Conservation (phyloP, 805 yeast genomes). For the Ogataea nonfermentans region DNA sequence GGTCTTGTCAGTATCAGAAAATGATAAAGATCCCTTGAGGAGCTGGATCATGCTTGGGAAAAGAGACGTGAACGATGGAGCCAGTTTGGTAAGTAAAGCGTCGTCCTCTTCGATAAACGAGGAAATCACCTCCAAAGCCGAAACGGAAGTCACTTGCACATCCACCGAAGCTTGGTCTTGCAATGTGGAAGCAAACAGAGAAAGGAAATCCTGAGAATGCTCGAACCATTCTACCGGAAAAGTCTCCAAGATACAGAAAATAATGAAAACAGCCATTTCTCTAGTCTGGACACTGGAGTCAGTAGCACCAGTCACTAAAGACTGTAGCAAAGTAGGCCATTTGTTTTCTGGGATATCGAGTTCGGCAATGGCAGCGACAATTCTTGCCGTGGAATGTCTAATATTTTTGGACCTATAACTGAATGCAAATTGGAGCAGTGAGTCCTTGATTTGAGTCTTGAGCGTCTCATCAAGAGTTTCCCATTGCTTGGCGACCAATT, state of each 20-base stretch:
- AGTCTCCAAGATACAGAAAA: constrained; percentile 75
- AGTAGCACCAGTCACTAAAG: constrained; percentile 65
- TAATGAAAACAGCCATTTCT: constrained; percentile 80
- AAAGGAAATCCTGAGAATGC: constrained; percentile 65
- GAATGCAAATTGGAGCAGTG: constrained; percentile 69
- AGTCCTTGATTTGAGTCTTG: constrained; percentile 60
- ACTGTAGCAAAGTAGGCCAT: constrained; percentile 79
- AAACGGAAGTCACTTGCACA: constrained; percentile 78
- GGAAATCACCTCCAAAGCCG: constrained; percentile 73
- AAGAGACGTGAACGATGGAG: constrained; percentile 52
- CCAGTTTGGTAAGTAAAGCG: constrained; percentile 42
- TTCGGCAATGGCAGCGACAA: constrained; percentile 81
- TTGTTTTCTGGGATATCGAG: constrained; percentile 59
- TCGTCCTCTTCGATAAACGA: constrained; percentile 62
- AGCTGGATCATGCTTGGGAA: constrained; percentile 83
- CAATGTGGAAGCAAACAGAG: constrained; percentile 67
- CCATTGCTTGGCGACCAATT: constrained; percentile 77
- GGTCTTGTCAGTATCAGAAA: constrained; percentile 70
- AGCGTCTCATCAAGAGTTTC: constrained; percentile 43
- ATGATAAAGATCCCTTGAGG: constrained; percentile 66
- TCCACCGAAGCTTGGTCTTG: constrained; percentile 60
- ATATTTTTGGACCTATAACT: constrained; percentile 59
- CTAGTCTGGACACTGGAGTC: constrained; percentile 50
- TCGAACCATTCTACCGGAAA: constrained; percentile 55
- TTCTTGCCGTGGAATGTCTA: constrained; percentile 87